Base-by-base conservation (phyloP, 2,329 filamentous ascomycete species). In the Torrubiella hemipterigena region DNA sequence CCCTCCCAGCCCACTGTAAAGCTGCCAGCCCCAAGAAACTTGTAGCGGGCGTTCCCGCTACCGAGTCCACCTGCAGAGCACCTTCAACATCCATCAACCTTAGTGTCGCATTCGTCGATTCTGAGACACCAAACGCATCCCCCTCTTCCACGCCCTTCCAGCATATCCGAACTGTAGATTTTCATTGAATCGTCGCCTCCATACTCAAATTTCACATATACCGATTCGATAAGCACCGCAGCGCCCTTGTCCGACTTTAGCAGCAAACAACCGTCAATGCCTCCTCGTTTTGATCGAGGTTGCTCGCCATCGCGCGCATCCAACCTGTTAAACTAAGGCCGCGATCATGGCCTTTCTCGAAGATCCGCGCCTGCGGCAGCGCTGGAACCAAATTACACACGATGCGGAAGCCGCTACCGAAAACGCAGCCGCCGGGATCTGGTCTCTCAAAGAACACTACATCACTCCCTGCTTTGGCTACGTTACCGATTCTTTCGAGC, bases 321-420 rank as follows among this genome's bases (percentile, higher is more conserved):
- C 22, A 24, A 24, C 16, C 5, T 28, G n/a, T 14, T 17, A 12
- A 28, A 16, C 10, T 24, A 11, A 20, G 4, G 20, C 6, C 35
- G 29, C 36, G 52, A 51, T 32, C 38, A 74, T 74, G 70, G 61
- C 68, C 32, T 74, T 79, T 43, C 63, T 80, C 42, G 73, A 79
- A 50, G 87, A 95, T 57, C 87, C 87, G 38, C 82, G 87, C 48
- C 76, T 94, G 55, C 84, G 87, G 43, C 86, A 93, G 56, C 85
- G 83, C 46, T 84, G 93, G 72, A 93, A 95, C 54, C 84, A 91
- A 51, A 79, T 95, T 52, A 80, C 83, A 6, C 81, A 91, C 44
- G 93, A 89, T 48, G 76, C 93, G 56, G 89, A 95, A 57, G 73
- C 81, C 19, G 85, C 84, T 28, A 93, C 93, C 38, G 85, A 93